Base-by-base conservation (phyloP, 257 asterid genomes). In the Penstemon newberryi region DNA sequence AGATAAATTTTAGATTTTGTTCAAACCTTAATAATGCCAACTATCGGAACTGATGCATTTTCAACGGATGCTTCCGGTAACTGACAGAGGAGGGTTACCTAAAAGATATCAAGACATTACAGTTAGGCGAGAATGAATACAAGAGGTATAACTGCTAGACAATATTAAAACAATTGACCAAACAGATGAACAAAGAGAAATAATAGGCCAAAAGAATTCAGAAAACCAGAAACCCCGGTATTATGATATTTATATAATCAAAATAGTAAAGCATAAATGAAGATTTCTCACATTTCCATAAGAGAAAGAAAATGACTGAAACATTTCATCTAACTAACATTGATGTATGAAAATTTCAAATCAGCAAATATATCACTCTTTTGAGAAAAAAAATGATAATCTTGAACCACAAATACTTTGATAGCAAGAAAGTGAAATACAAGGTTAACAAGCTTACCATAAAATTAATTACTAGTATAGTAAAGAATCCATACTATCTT, bases 61-160 rank as follows among this genome's bases (percentile, higher is more conserved):
- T 74, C 77, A 45, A 71, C 75, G 36, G 96, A 83, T 73, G 76
- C 78, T 77, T 87, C 88, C 65, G 95, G 96, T 75, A 89, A 80
- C 83, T 86, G 99, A 75, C 96, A 89, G 69, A 94, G 96, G 60
- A 94, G 95, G 49, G 99, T 94, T 70, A 82, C 96, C 99, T 94
- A 75, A 80, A 84, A 69, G 70, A 60, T 58, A 63, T 49, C 71
- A 56, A 59, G 43, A 66, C 8, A 12, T 59, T 40, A 55, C 50
- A 18, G 72, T 69, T 62, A 55, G 65, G 45, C 15, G 51, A 63
- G 65, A 63, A 60, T 41, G 58, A 46, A 49, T 40, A 50, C 6
- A 60, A 63, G 53, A 25, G 49, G 63, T 11, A 19, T 45, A 45
- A 59, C 49, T 5, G 25, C 40, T n/a, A 49, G 45, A 57, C 13